These are phyloP conservation scores for Torulaspora globosa DNA, from an alignment of 1,139 yeast species.

Conservation along the genomic window DNA sequence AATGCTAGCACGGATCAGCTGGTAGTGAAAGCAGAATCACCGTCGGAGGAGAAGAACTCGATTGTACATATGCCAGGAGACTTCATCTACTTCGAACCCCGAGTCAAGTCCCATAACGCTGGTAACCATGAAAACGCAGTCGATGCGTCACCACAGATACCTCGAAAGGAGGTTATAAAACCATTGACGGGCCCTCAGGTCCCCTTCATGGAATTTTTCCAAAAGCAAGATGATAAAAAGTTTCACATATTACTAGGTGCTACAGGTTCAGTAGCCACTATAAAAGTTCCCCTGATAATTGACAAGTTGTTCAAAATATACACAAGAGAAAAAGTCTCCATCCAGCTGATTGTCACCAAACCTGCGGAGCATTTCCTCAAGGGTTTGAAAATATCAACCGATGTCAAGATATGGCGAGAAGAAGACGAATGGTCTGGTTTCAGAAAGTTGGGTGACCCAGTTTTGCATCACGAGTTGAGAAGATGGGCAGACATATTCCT, in stretches of 20 bases:
- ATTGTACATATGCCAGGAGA: constrained; percentile 38
- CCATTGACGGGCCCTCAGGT: constrained; percentile 65
- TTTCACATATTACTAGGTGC: constrained; percentile 85
- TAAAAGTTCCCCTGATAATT: constrained; percentile 81
- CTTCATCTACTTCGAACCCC: constrained; percentile 29
- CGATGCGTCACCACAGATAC: constrained; percentile 27
- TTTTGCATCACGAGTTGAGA: constrained; percentile 81
- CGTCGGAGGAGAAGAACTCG: constrained; percentile 30
- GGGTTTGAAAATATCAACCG: constrained; percentile 73
- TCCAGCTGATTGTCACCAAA: constrained; percentile 81
- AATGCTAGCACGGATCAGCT: constrained; percentile 14
- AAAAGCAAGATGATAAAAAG: constrained; percentile 72
- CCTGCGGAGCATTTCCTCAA: constrained; percentile 78
- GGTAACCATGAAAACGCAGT: constrained; percentile 10
- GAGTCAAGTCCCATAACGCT: constrained; percentile 5
- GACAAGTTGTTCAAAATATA: constrained; percentile 75
- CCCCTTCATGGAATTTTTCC: constrained; percentile 67
- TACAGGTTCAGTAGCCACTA: constrained; percentile 95
- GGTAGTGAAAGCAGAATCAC: constrained; percentile 14
- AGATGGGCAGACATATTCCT: constrained; percentile 93
- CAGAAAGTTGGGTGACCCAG: constrained; percentile 51
- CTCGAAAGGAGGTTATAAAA: constrained; percentile 40
- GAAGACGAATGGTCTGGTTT: constrained; percentile 84
- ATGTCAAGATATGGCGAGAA: constrained; percentile 90
- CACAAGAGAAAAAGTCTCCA: constrained; percentile 65